Evolutionary conservation across 768 basidiomycete genomes (phyloP), one percentile per base, ranked within the genome.

Genomic region (Phaffia tasmanica): DNA sequence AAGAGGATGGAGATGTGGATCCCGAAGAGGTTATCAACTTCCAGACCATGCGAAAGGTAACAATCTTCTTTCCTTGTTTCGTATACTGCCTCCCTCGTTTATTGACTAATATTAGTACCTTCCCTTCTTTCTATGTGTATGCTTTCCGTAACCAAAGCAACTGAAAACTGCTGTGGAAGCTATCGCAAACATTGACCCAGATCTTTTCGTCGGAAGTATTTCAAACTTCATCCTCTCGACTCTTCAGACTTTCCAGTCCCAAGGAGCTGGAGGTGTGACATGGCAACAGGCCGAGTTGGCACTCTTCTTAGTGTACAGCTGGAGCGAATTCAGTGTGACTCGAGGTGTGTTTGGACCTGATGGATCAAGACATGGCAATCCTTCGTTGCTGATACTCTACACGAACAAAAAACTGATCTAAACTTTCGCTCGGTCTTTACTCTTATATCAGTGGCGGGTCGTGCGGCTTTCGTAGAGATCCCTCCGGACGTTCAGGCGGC

Each of bases 201-300:
- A 86, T 32, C 83, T 97, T 29, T 91, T 93, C 64, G 87, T 87
- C 0, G 82, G 83, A 19, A 84, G 86, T 0, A 83, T 97, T 9
- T 83, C 84, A 42, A 81, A 82, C 7, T 81, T 90, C 32, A 85
- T 89, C 14, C 75, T 87, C 68, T 82, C 82, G 67, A 93, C 89
- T 0, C 81, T 95, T 42, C 82, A 85, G 6, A 81, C 84, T 0
- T 87, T 86, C 71, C 80, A 81, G 60, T 59, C 72, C 0, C 69
- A 68, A 16, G 85, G 78, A 67, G 84, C 87, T 0, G 76, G 82
- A 0, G 74, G 80, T 21, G 76, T 95, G 47, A 82, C 87, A 68
- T 98, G 95, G 95, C 85, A 90, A 71, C 86, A 93, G 70, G 89
- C 88, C 2, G 95, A 99, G 76, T 81, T 98, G 23, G 91, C 89